Base-by-base conservation (phyloP, 257 asterid genomes). In the Solanum rostratum region DNA sequence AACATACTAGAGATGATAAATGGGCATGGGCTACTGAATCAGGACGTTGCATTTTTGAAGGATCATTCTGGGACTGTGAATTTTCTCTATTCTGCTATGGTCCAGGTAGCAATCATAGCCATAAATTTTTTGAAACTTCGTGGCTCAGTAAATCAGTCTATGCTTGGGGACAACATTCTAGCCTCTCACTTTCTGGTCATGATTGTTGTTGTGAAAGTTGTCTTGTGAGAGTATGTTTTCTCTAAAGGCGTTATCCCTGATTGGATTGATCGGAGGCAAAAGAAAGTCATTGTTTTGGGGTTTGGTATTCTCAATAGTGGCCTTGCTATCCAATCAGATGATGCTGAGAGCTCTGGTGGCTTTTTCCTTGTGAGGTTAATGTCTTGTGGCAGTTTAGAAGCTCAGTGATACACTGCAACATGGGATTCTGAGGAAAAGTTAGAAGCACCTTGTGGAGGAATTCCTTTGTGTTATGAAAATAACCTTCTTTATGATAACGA, bases 251-350 rank as follows among this genome's bases (percentile, higher is more conserved):
- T 95, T 54, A 91, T 90, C 65, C 93, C 93, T 19, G 85, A 50
- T 74, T 94, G 99, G 99, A 87, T 91, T 84, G 94, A 93, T 86
- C 93, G 97, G 98, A 92, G 98, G 89, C 94, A 96, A 90, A 96
- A 90, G 79, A 90, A 87, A 81, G 90, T 86, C 45, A 29, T 89
- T 30, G 87, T 90, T 85, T 60, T 90, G 90, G 99, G 99, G 41
- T 93, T 96, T 89, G 91, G 92, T 65, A 86, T 93, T 86, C 91
- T 93, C 43, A 81, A 85, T 24, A 82, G 88, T 19, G 88, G 89
- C 85, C 66, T 89, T 46, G 86, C 87, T 62, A 83, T 87, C 6
- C 79, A 80, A 81, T 57, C 89, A 84, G 81, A 87, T 73, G 85
- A 90, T n/a, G 29, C 88, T 74, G 84, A 86, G 70, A 84, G 83